Evolutionary conservation across 2,329 filamentous ascomycete species (phyloP), one percentile per base, ranked within the genome.

Genomic region (Meredithiella fracta): DNA sequence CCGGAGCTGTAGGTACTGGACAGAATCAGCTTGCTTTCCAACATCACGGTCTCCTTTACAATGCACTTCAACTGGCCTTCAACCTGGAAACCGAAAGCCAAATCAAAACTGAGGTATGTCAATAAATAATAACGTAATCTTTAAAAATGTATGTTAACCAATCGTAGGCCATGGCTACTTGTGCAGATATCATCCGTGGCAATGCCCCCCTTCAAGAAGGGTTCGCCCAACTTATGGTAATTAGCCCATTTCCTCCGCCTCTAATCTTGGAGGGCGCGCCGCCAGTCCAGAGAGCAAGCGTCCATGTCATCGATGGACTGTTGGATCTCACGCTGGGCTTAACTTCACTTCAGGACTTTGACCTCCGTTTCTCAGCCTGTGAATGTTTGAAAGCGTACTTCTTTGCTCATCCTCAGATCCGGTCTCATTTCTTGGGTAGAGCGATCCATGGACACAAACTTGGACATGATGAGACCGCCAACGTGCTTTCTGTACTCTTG

Each of bases 331-430:
- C 85, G 0, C 72, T 98, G 7, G 82, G 82, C 56, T 73, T 84
- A 22, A 76, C 83, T 29, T 72, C 82, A 0, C 69, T 79, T 20
- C 76, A 82, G 54, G 74, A 85, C 37, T 85, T 95, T 62, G 84
- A 94, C 67, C 74, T 91, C 38, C 82, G 92, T 23, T 78, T 89
- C 64, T 86, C 91, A 20, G 89, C 87, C 22, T 92, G 86, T 65
- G 84, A 91, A 63, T 94, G 91, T 64, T 79, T 98, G 59, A 90
- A 95, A 67, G 88, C 92, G 1, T 98, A 98, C 67, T 88, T 96
- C 63, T 81, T 79, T 63, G 81, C 84, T 49, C 90, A 97, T 66
- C 70, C 81, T 38, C 81, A 85, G 56, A 91, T 96, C 59, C 82
- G 85, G 49, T 74, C 83, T 54, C 90, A 97, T 68, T 96, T 97